Base-by-base conservation (phyloP, 2,329 filamentous ascomycete genomes). In the Sclerotinia sclerotiorum region DNA sequence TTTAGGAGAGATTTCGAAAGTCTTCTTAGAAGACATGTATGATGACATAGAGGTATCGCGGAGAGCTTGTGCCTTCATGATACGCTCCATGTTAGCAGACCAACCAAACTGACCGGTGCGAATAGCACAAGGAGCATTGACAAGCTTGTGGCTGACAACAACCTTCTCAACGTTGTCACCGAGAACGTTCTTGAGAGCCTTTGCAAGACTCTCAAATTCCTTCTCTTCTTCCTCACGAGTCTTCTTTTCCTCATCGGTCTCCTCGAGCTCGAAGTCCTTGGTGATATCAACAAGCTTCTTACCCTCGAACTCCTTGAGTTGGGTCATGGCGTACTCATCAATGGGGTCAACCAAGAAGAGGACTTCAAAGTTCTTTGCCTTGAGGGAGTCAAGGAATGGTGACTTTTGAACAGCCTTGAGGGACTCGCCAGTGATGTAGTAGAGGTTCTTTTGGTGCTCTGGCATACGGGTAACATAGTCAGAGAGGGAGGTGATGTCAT, bases 11-110 rank as follows among this genome's bases (percentile, higher is more conserved):
- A 99, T 98, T 87, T 99, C 95, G 77, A 99, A 98, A 44, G 95
- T 99, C 93, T 99, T 99, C 94, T 99, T 99, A 81, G 94, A 98
- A 75, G 93, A 96, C 95, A 99, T 99, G 92, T 99, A 99, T 78
- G 93, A 97, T 84, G 88, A 93, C 95, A 99, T 99, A 79, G 94
- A 97, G 76, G 95, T 99, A 85, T 99, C 95, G 85, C 95, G 95
- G 79, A 99, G 94, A 79, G 95, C 95, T 87, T 99, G 95, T 39
- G 95, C 95, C 91, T 99, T 99, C 95, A 99, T 99, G 90, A 99
- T 99, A 87, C 95, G 95, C 89, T 99, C 95, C 95, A 99, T 99
- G 89, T 99, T 99, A 81, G 95, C 95, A 69, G 94, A 98, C 95
- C 95, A 99, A 84, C 95, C 95, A 83, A 99, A 99, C 85, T 98